phyloP scores from a whole-genome alignment of 2,329 filamentous ascomycete species.

The Rutstroemia sp. region DNA sequence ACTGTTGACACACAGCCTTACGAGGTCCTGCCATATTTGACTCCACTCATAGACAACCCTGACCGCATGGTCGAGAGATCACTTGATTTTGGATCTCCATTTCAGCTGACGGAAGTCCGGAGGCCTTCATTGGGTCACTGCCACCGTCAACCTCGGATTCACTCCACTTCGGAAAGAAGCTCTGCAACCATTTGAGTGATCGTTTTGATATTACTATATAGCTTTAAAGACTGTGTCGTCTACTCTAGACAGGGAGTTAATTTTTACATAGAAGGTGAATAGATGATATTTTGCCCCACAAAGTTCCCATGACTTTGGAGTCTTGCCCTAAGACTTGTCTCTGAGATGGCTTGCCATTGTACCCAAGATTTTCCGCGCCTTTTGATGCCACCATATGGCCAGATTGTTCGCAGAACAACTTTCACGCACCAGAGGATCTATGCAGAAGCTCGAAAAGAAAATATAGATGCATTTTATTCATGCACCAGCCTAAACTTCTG shows the following conservation, averaged over 20 bases:
- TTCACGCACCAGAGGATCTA: neutral
- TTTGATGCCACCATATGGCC: neutral
- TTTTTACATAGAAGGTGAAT: slow-evolving; percentile 1
- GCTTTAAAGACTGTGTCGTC: neutral
- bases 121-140: too few relatives aligned
- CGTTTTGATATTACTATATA: neutral
- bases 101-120: too few relatives aligned
- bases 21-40: neutral
- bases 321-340: neutral
- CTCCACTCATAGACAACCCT: neutral
- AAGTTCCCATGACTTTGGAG: neutral
- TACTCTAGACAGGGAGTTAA: neutral
- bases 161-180: neutral
- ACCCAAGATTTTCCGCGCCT: neutral
- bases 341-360: neutral
- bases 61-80: neutral
- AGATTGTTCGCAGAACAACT: neutral
- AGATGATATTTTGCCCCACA: neutral
- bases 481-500: neutral
- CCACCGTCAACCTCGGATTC: neutral
- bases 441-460: neutral
- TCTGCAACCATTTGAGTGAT: neutral
- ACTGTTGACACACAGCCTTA: slow-evolving; percentile 3
- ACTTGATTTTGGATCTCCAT: neutral
- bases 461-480: neutral